Evolutionary conservation across 2,329 filamentous ascomycete genomes (phyloP).

Genomic region (Teratosphaeria epicoccoides): DNA sequence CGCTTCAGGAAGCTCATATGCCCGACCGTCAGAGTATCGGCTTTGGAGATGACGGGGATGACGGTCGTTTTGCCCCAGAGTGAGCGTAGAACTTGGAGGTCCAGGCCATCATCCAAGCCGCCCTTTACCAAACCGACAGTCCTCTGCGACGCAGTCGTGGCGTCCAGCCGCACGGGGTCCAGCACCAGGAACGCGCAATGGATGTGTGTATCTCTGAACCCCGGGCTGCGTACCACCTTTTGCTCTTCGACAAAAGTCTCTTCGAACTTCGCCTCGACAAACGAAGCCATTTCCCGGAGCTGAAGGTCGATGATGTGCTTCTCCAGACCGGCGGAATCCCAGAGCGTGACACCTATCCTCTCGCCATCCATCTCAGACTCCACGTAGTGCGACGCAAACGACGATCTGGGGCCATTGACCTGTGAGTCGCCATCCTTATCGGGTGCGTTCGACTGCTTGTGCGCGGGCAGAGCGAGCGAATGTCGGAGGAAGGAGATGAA

Average conservation of each 20-base stretch:
- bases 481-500: conserved; percentile 93
- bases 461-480: conserved; percentile 57
- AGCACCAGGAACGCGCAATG: conserved; percentile 90
- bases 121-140: conserved; percentile 40
- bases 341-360: conserved; percentile 81
- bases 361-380: conserved; percentile 93
- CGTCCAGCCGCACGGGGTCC: conserved; percentile 75
- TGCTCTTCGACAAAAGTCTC: conserved; percentile 96
- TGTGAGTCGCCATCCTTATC: conserved; percentile 8
- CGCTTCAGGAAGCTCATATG: conserved; percentile 92
- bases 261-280: conserved; percentile 96
- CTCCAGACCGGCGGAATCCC: conserved; percentile 93
- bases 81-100: conserved; percentile 78
- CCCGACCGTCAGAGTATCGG: conserved; percentile 87
- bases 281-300: conserved; percentile 78
- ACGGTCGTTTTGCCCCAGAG: conserved; percentile 91
- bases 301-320: conserved; percentile 93
- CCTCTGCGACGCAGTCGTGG: conserved; percentile 46
- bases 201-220: conserved; percentile 90
- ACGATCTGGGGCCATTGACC: conserved; percentile 25
- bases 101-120: conserved; percentile 75
- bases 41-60: conserved; percentile 90
- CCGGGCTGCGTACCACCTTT: conserved; percentile 88
- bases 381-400: conserved; percentile 76
- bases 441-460: conserved; percentile 49